A percentile compares a stretch with the other conserved stretches of the same genome.
Evolutionary conservation across 169 alveolate genomes (phyloP).

Genomic region (Amoebophrya sp.): DNA sequence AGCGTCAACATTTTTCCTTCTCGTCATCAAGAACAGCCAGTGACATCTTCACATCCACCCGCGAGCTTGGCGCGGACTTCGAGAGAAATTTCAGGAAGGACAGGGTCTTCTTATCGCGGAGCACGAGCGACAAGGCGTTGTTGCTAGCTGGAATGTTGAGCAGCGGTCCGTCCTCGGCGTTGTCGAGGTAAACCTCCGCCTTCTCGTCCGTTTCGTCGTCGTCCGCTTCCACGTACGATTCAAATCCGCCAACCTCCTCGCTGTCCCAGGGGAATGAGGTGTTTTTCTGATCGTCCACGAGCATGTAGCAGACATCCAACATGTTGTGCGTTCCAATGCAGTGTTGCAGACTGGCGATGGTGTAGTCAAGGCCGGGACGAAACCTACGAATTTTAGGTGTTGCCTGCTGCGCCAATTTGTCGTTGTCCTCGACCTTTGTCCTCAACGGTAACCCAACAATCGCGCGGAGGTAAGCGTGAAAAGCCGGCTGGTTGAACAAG

Average conservation of each 20-base stretch:
- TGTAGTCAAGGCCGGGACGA: neutral
- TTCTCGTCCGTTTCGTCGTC: neutral
- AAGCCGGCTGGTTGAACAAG: too few relatives aligned
- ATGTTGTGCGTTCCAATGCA: neutral
- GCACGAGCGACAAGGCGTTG: neutral
- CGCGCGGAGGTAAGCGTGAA: too few relatives aligned
- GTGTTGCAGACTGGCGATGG: neutral
- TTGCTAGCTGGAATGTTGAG: neutral
- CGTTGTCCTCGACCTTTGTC: too few relatives aligned
- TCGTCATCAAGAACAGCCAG: too few relatives aligned
- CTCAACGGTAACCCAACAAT: too few relatives aligned
- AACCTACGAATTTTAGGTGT: neutral
- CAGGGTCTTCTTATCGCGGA: neutral
- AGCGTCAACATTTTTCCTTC: too few relatives aligned
- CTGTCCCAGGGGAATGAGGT: neutral
- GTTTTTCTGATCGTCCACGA: neutral
- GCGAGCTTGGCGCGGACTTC: neutral
- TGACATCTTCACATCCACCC: neutral
- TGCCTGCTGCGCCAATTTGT: too few relatives aligned
- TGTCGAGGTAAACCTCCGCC: neutral
- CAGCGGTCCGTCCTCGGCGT: neutral
- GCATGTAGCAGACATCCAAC: neutral
- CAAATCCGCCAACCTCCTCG: neutral
- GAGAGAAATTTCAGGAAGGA: neutral
- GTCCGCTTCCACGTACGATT: neutral